Percentiles rank a stretch among this genome's conserved stretches.
Evolutionary conservation across 306 rosid genomes (phyloP).

Genomic region (Castanopsis chinensis): DNA sequence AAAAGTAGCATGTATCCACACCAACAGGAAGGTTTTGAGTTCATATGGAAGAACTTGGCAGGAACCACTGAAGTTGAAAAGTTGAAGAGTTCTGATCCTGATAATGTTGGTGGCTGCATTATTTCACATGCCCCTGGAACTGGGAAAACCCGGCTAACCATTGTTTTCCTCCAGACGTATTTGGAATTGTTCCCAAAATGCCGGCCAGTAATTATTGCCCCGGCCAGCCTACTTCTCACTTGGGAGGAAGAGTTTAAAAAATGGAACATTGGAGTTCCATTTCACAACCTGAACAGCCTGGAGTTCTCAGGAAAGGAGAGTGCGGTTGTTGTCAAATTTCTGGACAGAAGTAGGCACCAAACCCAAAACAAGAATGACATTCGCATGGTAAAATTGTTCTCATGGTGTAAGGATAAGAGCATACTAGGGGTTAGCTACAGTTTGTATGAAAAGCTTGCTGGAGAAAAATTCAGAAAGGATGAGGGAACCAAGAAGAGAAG

Average conservation of each 20-base stretch:
- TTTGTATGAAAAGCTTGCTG: conserved; percentile 27
- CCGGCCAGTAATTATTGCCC: conserved; percentile 36
- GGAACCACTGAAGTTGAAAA: conserved; percentile 20
- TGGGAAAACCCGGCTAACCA: conserved; percentile 32
- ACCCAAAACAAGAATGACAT: neutral
- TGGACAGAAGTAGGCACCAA: neutral
- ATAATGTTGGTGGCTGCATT: conserved; percentile 33
- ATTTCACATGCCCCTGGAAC: conserved; percentile 49
- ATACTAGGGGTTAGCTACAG: conserved; percentile 36
- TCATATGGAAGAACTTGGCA: conserved; percentile 35
- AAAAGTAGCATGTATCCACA: conserved; percentile 32
- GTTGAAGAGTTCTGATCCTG: conserved; percentile 16
- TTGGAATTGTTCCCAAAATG: conserved; percentile 28
- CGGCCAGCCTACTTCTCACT: conserved; percentile 28
- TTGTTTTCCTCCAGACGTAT: conserved; percentile 34
- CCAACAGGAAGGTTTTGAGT: conserved; percentile 46
- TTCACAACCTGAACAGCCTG: conserved; percentile 31
- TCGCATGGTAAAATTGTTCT: conserved; percentile 26
- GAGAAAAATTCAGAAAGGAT: neutral
- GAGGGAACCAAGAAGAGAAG: neutral
- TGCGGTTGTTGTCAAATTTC: neutral
- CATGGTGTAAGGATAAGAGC: conserved; percentile 32
- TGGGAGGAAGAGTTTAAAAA: conserved; percentile 47
- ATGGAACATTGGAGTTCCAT: conserved; percentile 30
- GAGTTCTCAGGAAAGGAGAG: conserved; percentile 31